phyloP scores from a whole-genome alignment of 2,329 filamentous ascomycete genomes.

The Stromatinia cepivora region DNA sequence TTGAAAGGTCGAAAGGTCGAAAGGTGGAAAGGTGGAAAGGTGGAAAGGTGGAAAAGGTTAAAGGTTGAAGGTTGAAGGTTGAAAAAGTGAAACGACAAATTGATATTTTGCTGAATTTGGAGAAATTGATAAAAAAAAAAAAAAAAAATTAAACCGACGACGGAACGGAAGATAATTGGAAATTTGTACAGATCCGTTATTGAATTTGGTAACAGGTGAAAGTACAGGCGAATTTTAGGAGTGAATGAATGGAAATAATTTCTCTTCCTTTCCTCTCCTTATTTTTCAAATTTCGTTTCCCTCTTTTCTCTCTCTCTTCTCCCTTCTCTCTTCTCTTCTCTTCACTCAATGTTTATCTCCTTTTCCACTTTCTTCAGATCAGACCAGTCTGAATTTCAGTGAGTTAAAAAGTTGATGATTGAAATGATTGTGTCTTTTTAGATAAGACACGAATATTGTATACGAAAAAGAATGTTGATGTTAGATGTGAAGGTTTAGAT shows the following conservation, averaged over 20 bases:
- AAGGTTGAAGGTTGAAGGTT: not conserved
- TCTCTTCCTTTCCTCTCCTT: not conserved
- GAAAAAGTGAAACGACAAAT: slow-evolving; percentile 11
- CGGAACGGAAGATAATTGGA: slow-evolving; percentile 16
- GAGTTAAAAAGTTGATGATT: not conserved
- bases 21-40: not conserved
- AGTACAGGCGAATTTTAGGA: slow-evolving; percentile 5
- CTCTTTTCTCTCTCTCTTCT: not conserved
- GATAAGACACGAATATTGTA: not conserved
- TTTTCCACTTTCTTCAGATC: slow-evolving; percentile 12
- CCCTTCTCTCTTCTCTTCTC: not conserved
- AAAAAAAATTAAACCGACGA: slow-evolving; percentile 7
- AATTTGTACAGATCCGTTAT: not conserved
- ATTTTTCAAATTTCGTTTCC: not conserved
- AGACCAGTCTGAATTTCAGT: slow-evolving; percentile 3
- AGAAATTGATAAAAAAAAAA: not conserved
- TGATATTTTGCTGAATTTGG: not conserved
- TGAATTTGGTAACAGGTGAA: not conserved
- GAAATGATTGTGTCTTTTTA: not conserved
- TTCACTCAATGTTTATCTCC: not conserved
- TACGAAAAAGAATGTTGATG: not conserved
- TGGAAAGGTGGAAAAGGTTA: not conserved
- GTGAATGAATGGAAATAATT: slow-evolving; percentile 2
- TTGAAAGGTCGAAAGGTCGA: not conserved
- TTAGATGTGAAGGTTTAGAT: slow-evolving; percentile 2